These are phyloP conservation scores for Botrytis fabae DNA, from an alignment of 2,329 filamentous ascomycete genomes.

Conservation along the genomic window DNA sequence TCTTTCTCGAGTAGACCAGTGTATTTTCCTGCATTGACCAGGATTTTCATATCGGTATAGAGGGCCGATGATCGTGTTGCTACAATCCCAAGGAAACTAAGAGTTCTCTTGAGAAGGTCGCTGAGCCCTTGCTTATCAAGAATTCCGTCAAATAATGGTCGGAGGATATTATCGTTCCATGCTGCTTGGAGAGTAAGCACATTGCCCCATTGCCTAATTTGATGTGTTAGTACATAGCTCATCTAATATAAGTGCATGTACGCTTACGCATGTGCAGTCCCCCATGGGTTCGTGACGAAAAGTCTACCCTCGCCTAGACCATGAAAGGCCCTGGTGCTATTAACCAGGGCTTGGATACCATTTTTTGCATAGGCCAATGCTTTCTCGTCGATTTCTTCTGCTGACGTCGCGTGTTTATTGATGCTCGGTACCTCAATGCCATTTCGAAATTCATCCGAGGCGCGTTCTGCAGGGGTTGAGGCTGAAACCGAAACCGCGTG, in stretches of 20 bases:
- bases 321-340: constrained; percentile 83
- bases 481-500: constrained; percentile 28
- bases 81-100: constrained; percentile 70
- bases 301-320: constrained; percentile 60
- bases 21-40: constrained; percentile 47
- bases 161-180: constrained; percentile 65
- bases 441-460: constrained; percentile 32
- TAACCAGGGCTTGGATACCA: constrained; percentile 64
- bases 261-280: constrained; percentile 92
- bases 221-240: constrained; percentile 31
- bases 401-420: constrained; percentile 42
- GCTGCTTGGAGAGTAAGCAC: constrained; percentile 85
- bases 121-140: constrained; percentile 58
- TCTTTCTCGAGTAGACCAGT: constrained; percentile 28
- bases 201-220: constrained; percentile 87
- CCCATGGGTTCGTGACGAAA: constrained; percentile 94
- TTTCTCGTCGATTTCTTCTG: constrained; percentile 44
- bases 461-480: constrained; percentile 24
- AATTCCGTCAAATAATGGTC: constrained; percentile 55
- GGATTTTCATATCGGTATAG: constrained; percentile 70
- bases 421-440: constrained; percentile 42
- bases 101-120: constrained; percentile 68
- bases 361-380: constrained; percentile 57
- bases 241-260: not conserved
- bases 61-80: constrained; percentile 75